Base-by-base conservation (phyloP, 192 early-diverging fungal species). In the Funneliformis geosporum region DNA sequence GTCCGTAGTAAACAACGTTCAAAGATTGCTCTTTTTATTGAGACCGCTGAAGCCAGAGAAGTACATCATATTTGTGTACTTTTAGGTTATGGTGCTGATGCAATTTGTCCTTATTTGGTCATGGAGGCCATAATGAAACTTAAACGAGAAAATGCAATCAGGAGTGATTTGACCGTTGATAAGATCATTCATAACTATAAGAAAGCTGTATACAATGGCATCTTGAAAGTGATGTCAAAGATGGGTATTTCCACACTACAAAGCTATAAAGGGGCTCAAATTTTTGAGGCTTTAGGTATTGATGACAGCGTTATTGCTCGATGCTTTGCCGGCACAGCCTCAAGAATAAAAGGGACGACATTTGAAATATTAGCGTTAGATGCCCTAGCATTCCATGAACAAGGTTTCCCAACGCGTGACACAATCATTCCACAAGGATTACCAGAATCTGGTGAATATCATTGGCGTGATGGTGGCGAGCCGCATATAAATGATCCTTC, bases 171-270 rank as follows among this genome's bases (percentile, higher is more conserved):
- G 40, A 82, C 92, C 18, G 87, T 88, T 6, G 91, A 92, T 10
- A 84, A 94, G 82, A 86, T 97, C 25, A 84, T 95, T 67, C 86
- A 86, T 83, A 96, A 95, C 88, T 99, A 90, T 87, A 90, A 92
- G 76, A 91, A 93, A 82, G 96, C 94, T 2, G 86, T 92, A 40
- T 94, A 96, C 82, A 95, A 99, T 84, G 98, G 98, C 83, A 95
- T 98, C 82, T 88, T 92, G 62, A 99, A 99, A 87, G 96, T 99
- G 73, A 99, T 98, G 97, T 98, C 97, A 81, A 99, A 99, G 90
- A 99, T 99, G 98, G 98, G 98, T 76, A 97, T 99, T 75, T 97
- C 96, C 12, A 98, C 98, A 23, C 86, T 99, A 69, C 96, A 97
- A 85, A 93, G 92, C 14, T 99, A 99, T 90, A 98, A 98, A 88